These are phyloP conservation scores for Astrocystis sublimbata DNA, from an alignment of 495 filamentous ascomycete species.

Conservation along the genomic window DNA sequence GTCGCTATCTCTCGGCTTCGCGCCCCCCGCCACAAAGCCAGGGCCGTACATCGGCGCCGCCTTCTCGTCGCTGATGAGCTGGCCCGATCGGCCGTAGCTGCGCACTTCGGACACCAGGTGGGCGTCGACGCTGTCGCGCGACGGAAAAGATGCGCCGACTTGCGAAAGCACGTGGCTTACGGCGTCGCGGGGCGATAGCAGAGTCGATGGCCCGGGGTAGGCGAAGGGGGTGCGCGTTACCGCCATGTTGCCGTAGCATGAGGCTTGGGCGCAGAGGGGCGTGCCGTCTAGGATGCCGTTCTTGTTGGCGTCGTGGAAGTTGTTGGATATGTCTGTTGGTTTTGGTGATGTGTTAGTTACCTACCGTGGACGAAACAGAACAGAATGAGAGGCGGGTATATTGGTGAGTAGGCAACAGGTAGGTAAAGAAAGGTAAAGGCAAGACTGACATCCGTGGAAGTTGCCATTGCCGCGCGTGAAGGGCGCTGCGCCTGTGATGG, in stretches of 20 bases:
- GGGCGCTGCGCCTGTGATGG: constrained; percentile 37
- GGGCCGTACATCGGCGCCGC: constrained; percentile 20
- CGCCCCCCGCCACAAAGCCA: constrained; percentile 14
- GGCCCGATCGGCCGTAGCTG: constrained; percentile 31
- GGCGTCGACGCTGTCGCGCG: constrained; percentile 26
- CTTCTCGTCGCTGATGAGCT: constrained; percentile 34
- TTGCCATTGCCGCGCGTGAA: constrained; percentile 37
- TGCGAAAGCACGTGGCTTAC: constrained; percentile 23
- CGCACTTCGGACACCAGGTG: constrained; percentile 25
- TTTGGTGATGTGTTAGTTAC: too few species aligned
- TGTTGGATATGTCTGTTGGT: constrained; percentile 33
- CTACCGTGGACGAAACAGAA: too few species aligned
- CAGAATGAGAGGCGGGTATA: not conserved
- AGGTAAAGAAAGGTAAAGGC: not conserved
- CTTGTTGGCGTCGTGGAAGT: constrained; percentile 41
- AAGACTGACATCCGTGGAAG: constrained; percentile 35
- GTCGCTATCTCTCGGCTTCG: constrained; percentile 23
- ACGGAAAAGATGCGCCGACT: constrained; percentile 25
- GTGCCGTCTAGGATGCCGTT: constrained; percentile 40
- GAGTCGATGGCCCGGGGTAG: constrained; percentile 21
- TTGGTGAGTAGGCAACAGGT: not conserved
- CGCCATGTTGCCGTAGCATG: constrained; percentile 30
- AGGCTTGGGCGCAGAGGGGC: constrained; percentile 29
- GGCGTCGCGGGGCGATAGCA: constrained; percentile 23
- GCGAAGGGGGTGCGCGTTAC: constrained; percentile 19